Evolutionary conservation across 225 moss, liverwort and hornwort species (phyloP), one percentile per base, ranked within the genome.

Genomic region (Climacium dendroides): DNA sequence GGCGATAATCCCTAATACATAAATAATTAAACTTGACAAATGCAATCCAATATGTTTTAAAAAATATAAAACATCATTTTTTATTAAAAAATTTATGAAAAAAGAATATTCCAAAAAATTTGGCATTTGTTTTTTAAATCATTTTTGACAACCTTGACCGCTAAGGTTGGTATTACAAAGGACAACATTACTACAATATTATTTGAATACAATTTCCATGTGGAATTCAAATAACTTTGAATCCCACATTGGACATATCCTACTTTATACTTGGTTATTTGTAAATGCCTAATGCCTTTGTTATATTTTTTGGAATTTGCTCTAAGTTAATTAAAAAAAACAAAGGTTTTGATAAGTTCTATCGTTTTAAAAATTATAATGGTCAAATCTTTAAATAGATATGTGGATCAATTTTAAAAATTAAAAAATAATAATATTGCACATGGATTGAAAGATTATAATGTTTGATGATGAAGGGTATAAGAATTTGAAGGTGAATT

Each of bases 21-120:
- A 8, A 70, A 14, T 8, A 41, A 26, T 15, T 43, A 26, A 41
- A 70, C 4, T 9, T 2, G 7, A 70, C 2, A 24, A 41, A 70
- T 70, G 25, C 4, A 3, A 67, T 67, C 2, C 1, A 1, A n/a
- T 0, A n/a, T 4, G 20, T 10, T 66, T 1, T 11, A 19, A n/a
- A 20, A 11, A 19, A 66, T n/a, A 35, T 1, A n/a, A 37, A 22
- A 37, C 3, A 65, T 19, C 15, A 30, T 65, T 35, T 64, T 35
- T n/a, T 10, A 48, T 12, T 48, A 48, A 48, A 48, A 3, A 48
- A 45, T 6, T 45, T 19, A 1, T 64, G 5, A 34, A 65, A 65
- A 65, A 64, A n/a, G 0, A n/a, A n/a, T 65, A 19, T 6, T 5
- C 11, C n/a, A 1, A n/a, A 66, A n/a, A n/a, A n/a, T 66, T 2